Base-by-base conservation (phyloP, 2,329 filamentous ascomycete species). In the Colletotrichum tofieldiae region DNA sequence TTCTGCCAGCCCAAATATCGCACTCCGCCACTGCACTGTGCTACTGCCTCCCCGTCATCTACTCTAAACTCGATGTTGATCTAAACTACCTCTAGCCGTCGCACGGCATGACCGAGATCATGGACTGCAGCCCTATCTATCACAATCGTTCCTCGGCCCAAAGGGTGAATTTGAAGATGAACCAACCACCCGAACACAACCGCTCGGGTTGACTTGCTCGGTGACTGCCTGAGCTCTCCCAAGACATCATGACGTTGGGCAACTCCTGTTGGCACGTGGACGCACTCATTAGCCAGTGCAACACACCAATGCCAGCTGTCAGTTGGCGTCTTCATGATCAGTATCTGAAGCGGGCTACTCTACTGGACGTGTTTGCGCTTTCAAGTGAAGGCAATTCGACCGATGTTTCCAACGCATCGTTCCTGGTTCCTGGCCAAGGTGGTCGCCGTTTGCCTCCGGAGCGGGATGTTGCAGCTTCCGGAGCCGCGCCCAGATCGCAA, bases 121-220 rank as follows among this genome's bases (percentile, higher is more conserved):
- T 12, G 47, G 45, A 35, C 71, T 71, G 61, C 67, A 73, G 71
- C 71, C 67, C 61, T 71, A 73, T 45, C 47, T 65, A 54, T 26
- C 47, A 55, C 61, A 16, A 71, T 58, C 58, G 51, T 5, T 52
- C 52, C 39, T 43, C 35, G 23, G 20, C 16, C 37, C 12, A 29
- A 29, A 52, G 26, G 37, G 41, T 49, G 23, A 45, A 26, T 32
- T 32, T 39, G 26, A 55, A 41, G 47, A 35, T 59, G 26, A 16
- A 26, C 23, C 56, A 45, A 37, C 52, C 45, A 29, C 37, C 29
- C 14, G 52, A 7, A 16, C 3, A 26, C 37, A 29, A 12, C n/a
- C 43, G 37, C 29, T 16, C 52, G 59, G 65, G 58, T 54, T 29
- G 47, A 69, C 58, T 69, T 72, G 58, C 65, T 37, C 29, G 12